Conservation (phyloP, 306 rosid species). For the Quercus mongolica region DNA sequence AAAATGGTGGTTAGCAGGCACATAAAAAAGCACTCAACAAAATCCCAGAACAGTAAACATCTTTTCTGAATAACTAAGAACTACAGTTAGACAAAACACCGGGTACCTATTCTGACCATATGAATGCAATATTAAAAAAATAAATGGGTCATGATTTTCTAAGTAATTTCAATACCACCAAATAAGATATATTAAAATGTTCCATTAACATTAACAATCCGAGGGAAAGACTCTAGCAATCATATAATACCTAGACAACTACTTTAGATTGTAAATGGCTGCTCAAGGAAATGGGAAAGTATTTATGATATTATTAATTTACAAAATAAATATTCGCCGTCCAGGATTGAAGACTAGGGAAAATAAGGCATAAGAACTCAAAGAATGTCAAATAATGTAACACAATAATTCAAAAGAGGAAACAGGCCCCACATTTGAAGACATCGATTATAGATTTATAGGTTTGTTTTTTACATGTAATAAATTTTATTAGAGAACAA, state of each 20-base stretch:
- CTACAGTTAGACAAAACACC: not conserved
- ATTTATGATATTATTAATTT: not conserved
- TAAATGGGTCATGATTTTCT: not conserved
- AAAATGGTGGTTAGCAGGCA: not conserved
- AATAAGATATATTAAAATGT: no score
- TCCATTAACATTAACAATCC: no score
- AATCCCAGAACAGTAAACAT: not conserved
- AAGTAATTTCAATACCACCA: no score
- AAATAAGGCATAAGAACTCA: not conserved
- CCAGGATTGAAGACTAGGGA: not conserved
- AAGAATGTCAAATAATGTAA: no score
- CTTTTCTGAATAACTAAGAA: no score
- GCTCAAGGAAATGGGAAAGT: not conserved
- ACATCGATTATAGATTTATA: no score
- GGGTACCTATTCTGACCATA: not conserved
- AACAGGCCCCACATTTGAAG: no score
- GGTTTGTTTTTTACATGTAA: no score
- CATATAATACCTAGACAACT: not conserved
- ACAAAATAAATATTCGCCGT: not conserved
- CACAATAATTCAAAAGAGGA: no score
- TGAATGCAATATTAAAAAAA: not conserved
- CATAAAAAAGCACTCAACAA: not conserved
- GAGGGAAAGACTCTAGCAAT: not conserved
- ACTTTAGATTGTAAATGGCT: not conserved
- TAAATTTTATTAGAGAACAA: no score